Evolutionary conservation across 352 stramenopile genomes (phyloP), one percentile per base, ranked within the genome.

Genomic region (Pythium rishiriense): DNA sequence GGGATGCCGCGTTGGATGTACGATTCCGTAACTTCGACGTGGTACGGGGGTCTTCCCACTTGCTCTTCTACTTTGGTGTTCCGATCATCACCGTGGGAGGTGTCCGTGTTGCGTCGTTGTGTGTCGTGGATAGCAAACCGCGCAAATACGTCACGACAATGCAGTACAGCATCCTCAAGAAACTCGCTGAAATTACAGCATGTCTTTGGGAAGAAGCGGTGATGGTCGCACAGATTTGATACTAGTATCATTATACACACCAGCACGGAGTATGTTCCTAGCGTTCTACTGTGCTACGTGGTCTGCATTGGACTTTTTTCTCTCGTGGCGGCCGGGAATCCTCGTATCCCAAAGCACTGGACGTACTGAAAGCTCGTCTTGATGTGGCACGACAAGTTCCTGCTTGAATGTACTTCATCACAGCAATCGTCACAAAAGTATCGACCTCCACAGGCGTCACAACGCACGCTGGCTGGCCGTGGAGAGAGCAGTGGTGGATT

Each of bases 91-190:
- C 59, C 3, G 22, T 63, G 14, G 68, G 56, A 0, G 48, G 74
- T 7, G 69, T 61, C 0, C 49, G 57, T 35, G 69, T 87, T 12
- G 77, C 77, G 7, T 65, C 76, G 54, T 66, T 88, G 9, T 83
- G 70, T 33, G 65, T 88, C 11, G 48, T 81, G 19, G 79, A 86
- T 57, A 68, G 35, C 5, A 79, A 76, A 21, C 76, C 76, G 1
- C 58, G 61, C 22, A 82, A 80, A n/a, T 74, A 60, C 14, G 67
- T 88, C 51, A 86, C 76, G 29, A 86, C 79, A 1, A 85, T 81
- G 75, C 79, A 88, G 65, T 88, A 88, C 65, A 72, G 70, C 21
- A 69, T 84, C 49, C 25, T 84, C 49, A 79, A 83, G 64, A 70
- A 69, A 48, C 57, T 88, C 17, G 39, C 75, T 7, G 59, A 76